Conservation (phyloP, 306 rosid species). For the Malus sieversii region DNA sequence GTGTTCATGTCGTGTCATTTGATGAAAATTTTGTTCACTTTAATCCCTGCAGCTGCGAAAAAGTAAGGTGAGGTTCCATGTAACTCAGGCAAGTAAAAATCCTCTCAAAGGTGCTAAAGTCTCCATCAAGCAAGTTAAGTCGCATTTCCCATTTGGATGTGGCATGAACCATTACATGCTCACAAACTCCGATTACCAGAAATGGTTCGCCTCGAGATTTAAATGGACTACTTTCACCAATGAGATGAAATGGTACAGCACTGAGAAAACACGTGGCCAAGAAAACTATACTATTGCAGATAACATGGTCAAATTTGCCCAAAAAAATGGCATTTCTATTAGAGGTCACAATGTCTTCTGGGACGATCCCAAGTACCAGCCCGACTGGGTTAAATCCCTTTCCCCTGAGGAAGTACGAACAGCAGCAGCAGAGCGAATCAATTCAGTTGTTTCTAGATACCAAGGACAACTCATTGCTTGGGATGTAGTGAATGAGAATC, state of each 20-base stretch:
- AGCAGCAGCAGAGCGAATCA: conserved; percentile 42
- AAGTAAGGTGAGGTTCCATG: conserved; percentile 41
- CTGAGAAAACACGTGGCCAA: conserved; percentile 38
- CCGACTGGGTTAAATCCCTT: conserved; percentile 51
- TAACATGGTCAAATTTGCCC: conserved; percentile 49
- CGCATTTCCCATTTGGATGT: conserved; percentile 58
- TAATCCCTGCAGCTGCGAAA: conserved; percentile 46
- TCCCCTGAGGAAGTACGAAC: conserved; percentile 29
- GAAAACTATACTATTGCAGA: conserved; percentile 64
- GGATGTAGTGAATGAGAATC: conserved; percentile 77
- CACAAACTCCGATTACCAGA: conserved; percentile 40
- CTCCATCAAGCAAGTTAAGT: conserved; percentile 23
- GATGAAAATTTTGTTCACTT: background rate
- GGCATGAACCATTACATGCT: conserved; percentile 51
- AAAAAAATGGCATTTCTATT: conserved; percentile 38
- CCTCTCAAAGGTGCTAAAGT: conserved; percentile 39
- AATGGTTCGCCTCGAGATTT: conserved; percentile 59
- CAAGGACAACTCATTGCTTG: conserved; percentile 60
- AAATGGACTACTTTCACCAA: conserved; percentile 60
- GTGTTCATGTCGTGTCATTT: background rate
- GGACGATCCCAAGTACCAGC: conserved; percentile 39
- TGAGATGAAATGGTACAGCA: conserved; percentile 79
- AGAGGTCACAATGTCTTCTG: conserved; percentile 73
- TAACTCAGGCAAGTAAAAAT: conserved; percentile 29
- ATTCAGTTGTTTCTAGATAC: conserved; percentile 61